phyloP scores from a whole-genome alignment of 2,329 filamentous ascomycete genomes.

The Dissoconium aciculare region DNA sequence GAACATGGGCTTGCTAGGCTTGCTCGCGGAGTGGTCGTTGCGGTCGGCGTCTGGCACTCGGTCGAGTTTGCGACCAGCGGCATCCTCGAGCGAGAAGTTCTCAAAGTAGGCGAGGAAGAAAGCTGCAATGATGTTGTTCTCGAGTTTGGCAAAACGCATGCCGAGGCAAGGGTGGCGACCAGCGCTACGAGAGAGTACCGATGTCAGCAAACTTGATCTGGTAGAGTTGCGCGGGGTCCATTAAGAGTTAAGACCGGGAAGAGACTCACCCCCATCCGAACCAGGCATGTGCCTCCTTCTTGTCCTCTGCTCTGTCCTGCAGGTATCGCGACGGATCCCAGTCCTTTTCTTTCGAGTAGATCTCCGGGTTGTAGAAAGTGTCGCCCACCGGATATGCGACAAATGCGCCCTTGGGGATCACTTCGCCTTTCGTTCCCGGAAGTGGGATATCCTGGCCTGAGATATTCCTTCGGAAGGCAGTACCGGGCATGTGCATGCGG shows the following conservation, averaged over 20 bases:
- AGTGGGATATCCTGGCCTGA: slow-evolving; percentile 33
- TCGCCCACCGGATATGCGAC: slow-evolving; percentile 36
- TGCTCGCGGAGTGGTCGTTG: slow-evolving; percentile 28
- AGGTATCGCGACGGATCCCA: slow-evolving; percentile 40
- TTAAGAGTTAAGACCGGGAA: not conserved
- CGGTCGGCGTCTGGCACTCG: slow-evolving; percentile 23
- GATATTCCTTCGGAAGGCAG: slow-evolving; percentile 38
- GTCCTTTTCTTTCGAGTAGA: slow-evolving; percentile 35
- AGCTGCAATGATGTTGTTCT: slow-evolving; percentile 36
- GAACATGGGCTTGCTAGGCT: slow-evolving; percentile 24
- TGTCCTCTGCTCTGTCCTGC: slow-evolving; percentile 35
- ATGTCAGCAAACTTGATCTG: too few relatives aligned
- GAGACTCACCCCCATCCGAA: slow-evolving; percentile 22
- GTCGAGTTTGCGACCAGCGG: slow-evolving; percentile 22
- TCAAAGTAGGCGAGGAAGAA: slow-evolving; percentile 38
- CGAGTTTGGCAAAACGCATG: slow-evolving; percentile 38
- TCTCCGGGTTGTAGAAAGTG: slow-evolving; percentile 32
- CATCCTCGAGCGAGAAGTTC: slow-evolving; percentile 32
- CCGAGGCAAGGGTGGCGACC: slow-evolving; percentile 31
- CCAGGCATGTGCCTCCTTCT: slow-evolving; percentile 24
- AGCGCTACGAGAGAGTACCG: slow-evolving; percentile 12
- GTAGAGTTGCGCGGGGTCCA: too few relatives aligned
- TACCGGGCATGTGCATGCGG: slow-evolving; percentile 35
- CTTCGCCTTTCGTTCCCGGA: slow-evolving; percentile 26
- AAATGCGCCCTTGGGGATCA: slow-evolving; percentile 37